Conservation (phyloP, 495 filamentous ascomycete genomes). For the Parmelia sp. region DNA sequence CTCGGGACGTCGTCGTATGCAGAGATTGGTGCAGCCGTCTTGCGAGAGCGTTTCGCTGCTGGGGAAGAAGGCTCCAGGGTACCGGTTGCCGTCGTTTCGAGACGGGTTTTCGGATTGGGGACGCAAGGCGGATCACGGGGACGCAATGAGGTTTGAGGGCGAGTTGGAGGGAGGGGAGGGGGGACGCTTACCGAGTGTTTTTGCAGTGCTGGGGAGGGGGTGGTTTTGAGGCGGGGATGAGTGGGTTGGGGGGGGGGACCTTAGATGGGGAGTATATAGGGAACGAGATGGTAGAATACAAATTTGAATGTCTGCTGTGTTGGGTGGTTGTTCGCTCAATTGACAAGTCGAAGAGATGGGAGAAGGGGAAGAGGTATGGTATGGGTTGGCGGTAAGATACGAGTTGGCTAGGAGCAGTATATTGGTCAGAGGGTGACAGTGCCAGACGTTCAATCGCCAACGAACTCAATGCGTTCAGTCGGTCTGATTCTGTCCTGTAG, state of each 20-base stretch:
- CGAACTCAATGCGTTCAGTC: no score
- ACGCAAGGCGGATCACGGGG: background rate
- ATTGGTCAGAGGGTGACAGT: no score
- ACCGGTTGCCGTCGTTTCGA: background rate
- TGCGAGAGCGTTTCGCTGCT: background rate
- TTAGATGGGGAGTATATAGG: background rate
- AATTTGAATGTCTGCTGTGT: background rate
- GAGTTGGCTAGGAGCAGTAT: no score
- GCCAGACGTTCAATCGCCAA: no score
- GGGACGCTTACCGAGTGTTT: background rate
- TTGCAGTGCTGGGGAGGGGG: background rate
- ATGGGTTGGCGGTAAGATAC: background rate
- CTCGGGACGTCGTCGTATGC: background rate
- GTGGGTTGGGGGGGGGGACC: background rate
- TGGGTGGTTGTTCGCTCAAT: no score
- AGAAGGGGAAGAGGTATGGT: background rate
- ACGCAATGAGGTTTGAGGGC: background rate
- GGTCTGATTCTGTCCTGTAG: no score
- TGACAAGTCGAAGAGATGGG: background rate
- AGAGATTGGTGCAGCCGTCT: background rate
- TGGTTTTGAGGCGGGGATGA: background rate
- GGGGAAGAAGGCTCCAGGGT: background rate
- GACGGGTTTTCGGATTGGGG: background rate
- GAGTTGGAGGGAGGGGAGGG: background rate
- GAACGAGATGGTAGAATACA: background rate